Evolutionary conservation across 805 yeast genomes (phyloP), one percentile per base, ranked within the genome.

Genomic region (Cephaloascus fragrans): DNA sequence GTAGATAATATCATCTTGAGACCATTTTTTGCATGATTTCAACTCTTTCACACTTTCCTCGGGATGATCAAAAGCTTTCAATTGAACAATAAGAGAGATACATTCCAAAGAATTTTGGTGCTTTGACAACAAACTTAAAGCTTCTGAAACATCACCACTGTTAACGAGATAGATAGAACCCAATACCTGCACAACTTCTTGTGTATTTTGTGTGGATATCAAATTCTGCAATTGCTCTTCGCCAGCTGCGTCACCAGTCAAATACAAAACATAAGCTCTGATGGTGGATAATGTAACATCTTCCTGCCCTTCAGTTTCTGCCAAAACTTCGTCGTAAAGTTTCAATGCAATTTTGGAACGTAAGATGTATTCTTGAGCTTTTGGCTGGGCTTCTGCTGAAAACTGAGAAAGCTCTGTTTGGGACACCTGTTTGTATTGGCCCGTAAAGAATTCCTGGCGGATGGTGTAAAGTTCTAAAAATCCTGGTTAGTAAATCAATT

Each of bases 1-100:
- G 56, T 75, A 76, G 36, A 85, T 74, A 28, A 89, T 73, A 47
- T 78, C 82, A 60, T 88, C 96, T 47, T 80, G 69, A 28, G 79
- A 72, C 53, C 73, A 73, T 20, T 58, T 49, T 36, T 73, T 64
- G 31, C 73, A 71, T 28, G 48, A 53, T 44, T 52, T 52, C 20
- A 77, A 61, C 34, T 69, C 72, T 41, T 64, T 59, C 41, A 60
- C 54, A 2, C 80, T 80, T n/a, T 61, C 55, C 4, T 67, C 71
- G 3, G 62, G 40, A 66, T 59, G 36, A 67, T 64, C 17, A 62
- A 53, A 38, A 76, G 55, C 49, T 41, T 59, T 50, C 26, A 70
- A 45, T 36, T 66, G 62, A 26, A 69, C 58, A 35, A 68, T 61
- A 32, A 59, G 39, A 15, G 52, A 45, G 3, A 66, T 59, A 33